Conservation (phyloP, 2,329 filamentous ascomycete genomes). For the Paracamarosporium sp. region DNA sequence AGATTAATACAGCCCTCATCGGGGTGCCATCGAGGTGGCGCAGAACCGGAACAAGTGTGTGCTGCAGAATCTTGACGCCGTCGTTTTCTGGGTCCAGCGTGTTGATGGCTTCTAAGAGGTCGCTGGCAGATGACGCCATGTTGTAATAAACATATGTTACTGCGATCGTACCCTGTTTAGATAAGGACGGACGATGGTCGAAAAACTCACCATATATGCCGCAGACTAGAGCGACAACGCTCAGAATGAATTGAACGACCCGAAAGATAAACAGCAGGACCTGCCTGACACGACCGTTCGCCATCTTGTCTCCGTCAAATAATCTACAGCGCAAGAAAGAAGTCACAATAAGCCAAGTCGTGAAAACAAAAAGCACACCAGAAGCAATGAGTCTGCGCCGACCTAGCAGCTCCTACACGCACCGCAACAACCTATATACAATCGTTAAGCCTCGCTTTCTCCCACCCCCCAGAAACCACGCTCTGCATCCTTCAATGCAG, state of each 20-base stretch:
- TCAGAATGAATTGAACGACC: constrained; percentile 13
- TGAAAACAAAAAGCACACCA: background rate
- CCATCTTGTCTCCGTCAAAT: background rate
- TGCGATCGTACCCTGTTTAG: background rate
- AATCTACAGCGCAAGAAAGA: background rate
- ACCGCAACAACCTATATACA: no score
- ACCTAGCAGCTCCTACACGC: no score
- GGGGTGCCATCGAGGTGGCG: constrained; percentile 8
- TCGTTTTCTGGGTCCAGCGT: constrained; percentile 6
- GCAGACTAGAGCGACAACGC: constrained; percentile 6
- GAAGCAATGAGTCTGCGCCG: background rate
- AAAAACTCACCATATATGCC: constrained; percentile 12
- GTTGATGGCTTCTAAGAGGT: constrained; percentile 3
- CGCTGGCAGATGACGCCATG: constrained; percentile 8
- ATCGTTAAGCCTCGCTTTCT: no score
- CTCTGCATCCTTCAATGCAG: no score
- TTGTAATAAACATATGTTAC: constrained; percentile 14
- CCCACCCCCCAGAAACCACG: no score
- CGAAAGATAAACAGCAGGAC: constrained; percentile 10
- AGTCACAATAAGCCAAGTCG: background rate
- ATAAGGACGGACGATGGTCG: background rate
- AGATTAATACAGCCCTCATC: constrained; percentile 6
- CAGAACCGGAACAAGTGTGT: constrained; percentile 12
- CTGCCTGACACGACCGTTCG: constrained; percentile 6
- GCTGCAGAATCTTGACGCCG: constrained; percentile 7